phyloP scores from a whole-genome alignment of 1,139 yeast species.

The Casaregolazyma suthepensis region DNA sequence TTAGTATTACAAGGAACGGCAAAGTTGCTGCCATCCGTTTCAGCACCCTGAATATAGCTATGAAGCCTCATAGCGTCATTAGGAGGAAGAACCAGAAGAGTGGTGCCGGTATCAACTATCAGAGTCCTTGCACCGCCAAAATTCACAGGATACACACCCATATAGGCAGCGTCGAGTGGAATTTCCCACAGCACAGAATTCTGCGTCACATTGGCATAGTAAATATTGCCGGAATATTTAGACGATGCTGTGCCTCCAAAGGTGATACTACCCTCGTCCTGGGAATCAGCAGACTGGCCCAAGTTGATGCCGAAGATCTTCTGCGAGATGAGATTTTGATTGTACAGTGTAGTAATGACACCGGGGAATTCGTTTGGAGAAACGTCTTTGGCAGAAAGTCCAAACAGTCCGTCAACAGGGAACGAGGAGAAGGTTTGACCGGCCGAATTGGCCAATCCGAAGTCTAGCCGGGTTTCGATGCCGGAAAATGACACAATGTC shows the following conservation, averaged over 20 bases:
- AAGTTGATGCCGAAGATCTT: conserved; percentile 41
- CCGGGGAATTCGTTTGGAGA: conserved; percentile 32
- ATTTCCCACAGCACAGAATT: conserved; percentile 51
- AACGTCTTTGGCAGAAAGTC: conserved; percentile 41
- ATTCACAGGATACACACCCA: conserved; percentile 29
- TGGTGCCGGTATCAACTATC: conserved; percentile 62
- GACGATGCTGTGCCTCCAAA: conserved; percentile 40
- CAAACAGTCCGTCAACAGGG: conserved; percentile 56
- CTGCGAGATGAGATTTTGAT: conserved; percentile 33
- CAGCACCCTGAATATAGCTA: conserved; percentile 42
- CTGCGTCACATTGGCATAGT: conserved; percentile 38
- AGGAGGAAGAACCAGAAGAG: conserved; percentile 53
- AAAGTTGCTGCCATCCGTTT: conserved; percentile 53
- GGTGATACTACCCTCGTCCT: conserved; percentile 41
- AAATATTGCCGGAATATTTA: conserved; percentile 40
- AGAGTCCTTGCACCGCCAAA: conserved; percentile 40
- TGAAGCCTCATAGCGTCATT: conserved; percentile 51
- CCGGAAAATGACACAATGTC: conserved; percentile 41
- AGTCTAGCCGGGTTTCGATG: conserved; percentile 39
- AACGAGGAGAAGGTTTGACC: conserved; percentile 50
- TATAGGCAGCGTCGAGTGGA: conserved; percentile 36
- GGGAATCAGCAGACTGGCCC: conserved; percentile 34
- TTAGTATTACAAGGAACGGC: conserved; percentile 54
- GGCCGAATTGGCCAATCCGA: conserved; percentile 50
- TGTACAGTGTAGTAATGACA: conserved; percentile 37